Evolutionary conservation across 2,329 filamentous ascomycete genomes (phyloP).

Genomic region (Colletotrichum tabaci): DNA sequence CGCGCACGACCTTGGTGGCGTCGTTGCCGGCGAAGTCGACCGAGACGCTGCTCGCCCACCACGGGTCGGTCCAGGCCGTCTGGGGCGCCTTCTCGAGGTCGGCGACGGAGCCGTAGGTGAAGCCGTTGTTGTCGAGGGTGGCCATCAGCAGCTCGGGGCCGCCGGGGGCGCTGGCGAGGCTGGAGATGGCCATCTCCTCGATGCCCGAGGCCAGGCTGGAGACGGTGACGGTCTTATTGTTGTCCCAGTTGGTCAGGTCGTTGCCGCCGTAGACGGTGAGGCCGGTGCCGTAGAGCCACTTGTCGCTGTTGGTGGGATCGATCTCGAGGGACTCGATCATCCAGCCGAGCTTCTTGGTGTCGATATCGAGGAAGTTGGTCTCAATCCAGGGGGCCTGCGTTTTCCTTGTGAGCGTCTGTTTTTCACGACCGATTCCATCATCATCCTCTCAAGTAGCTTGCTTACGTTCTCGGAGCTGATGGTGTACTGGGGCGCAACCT

Average conservation of each 20-base stretch:
- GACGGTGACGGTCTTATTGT: constrained; percentile 63
- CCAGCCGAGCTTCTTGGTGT: constrained; percentile 69
- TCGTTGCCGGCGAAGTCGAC: constrained; percentile 66
- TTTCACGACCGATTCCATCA: too few relatives aligned
- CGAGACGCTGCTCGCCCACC: constrained; percentile 60
- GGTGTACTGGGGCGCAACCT: constrained; percentile 36
- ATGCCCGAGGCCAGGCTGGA: constrained; percentile 68
- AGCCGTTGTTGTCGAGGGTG: constrained; percentile 67
- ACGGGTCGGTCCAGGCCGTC: constrained; percentile 62
- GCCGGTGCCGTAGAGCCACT: constrained; percentile 74
- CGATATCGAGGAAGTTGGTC: constrained; percentile 61
- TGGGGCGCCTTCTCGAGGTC: constrained; percentile 59
- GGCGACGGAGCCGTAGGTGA: constrained; percentile 58
- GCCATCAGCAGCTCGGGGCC: constrained; percentile 67
- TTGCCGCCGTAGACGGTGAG: constrained; percentile 68
- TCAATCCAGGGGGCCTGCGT: constrained; percentile 66
- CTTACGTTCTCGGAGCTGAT: constrained; percentile 48
- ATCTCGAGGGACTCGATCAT: constrained; percentile 74
- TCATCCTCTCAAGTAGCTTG: too few relatives aligned
- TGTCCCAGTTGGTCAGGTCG: constrained; percentile 70
- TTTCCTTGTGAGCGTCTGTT: neutral
- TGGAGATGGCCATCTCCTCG: constrained; percentile 67
- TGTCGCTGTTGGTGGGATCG: constrained; percentile 70
- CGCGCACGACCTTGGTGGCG: constrained; percentile 62
- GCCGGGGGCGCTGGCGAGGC: constrained; percentile 63